phyloP scores from a whole-genome alignment of 1,139 yeast genomes.

The Yamadazyma jaroonii region DNA sequence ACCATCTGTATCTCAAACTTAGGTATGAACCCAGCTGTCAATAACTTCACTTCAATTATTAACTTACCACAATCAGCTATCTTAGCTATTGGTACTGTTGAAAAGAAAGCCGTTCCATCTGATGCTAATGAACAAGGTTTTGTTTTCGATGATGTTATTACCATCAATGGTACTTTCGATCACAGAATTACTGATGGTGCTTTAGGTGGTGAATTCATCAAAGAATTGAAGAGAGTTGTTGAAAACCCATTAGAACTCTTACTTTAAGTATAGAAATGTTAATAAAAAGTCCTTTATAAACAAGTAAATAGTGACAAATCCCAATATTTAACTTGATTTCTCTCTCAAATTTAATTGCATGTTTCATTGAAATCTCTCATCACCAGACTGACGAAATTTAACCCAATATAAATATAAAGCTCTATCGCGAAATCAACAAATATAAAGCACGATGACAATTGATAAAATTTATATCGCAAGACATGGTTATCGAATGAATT shows the following conservation, averaged over 20 bases:
- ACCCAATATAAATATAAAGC: neutral
- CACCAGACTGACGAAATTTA: neutral
- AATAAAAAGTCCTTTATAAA: constrained; percentile 1
- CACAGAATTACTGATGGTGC: constrained; percentile 98
- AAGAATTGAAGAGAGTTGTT: constrained; percentile 82
- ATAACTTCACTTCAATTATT: constrained; percentile 89
- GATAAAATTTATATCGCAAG: constrained; percentile 51
- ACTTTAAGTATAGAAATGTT: constrained; percentile 43
- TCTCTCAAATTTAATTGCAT: no score
- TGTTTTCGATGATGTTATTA: constrained; percentile 86
- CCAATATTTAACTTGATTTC: no score
- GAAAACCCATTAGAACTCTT: constrained; percentile 96
- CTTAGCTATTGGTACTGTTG: constrained; percentile 89
- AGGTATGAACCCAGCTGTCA: constrained; percentile 97
- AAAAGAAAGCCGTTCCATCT: constrained; percentile 92
- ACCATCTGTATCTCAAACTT: constrained; percentile 96
- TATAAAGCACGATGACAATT: constrained; percentile 31
- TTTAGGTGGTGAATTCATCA: constrained; percentile 94
- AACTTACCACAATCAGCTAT: constrained; percentile 98
- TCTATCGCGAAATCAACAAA: constrained; percentile 3
- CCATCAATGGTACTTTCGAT: constrained; percentile 94
- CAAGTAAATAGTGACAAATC: neutral
- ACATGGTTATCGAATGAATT: constrained; percentile 81
- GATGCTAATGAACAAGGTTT: constrained; percentile 88
- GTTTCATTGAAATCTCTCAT: no score